These are phyloP conservation scores for Haplographium delicatum DNA, from an alignment of 495 filamentous ascomycete genomes.

Conservation along the genomic window DNA sequence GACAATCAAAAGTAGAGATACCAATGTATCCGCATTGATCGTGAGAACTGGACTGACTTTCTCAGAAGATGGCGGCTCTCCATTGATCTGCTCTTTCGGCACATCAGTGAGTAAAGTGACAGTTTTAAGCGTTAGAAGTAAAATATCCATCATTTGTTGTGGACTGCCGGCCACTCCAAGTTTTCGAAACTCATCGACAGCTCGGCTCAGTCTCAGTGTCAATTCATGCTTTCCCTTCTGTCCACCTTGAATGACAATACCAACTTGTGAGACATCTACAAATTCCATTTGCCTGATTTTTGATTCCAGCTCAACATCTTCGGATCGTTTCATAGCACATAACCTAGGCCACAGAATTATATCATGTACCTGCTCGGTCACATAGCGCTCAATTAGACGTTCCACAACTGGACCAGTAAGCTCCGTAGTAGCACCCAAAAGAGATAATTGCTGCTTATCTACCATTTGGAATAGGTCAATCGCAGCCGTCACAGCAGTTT, in stretches of 20 bases:
- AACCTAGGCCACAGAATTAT: conserved; percentile 77
- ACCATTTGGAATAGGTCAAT: conserved; percentile 95
- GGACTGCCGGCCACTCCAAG: conserved; percentile 79
- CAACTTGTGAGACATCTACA: conserved; percentile 92
- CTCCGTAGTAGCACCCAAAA: conserved; percentile 88
- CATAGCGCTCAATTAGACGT: conserved; percentile 89
- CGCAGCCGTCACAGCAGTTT: conserved; percentile 86
- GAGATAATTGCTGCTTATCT: conserved; percentile 90
- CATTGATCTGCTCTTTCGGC: conserved; percentile 25
- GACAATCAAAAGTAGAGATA: conserved; percentile 85
- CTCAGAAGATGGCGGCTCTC: conserved; percentile 44
- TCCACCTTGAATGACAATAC: conserved; percentile 74
- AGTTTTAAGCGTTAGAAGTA: conserved; percentile 81
- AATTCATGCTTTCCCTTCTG: conserved; percentile 67
- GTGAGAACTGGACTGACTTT: conserved; percentile 62
- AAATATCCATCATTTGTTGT: conserved; percentile 88
- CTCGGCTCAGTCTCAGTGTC: conserved; percentile 61
- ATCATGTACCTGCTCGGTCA: conserved; percentile 90
- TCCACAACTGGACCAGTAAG: conserved; percentile 90
- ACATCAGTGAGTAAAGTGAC: conserved; percentile 56
- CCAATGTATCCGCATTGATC: conserved; percentile 92
- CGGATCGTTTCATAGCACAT: conserved; percentile 66
- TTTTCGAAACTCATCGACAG: conserved; percentile 85
- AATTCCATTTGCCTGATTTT: conserved; percentile 89
- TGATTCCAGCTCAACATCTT: conserved; percentile 87